Evolutionary conservation across 164 flowering plant genomes (phyloP).

Genomic region (Dillenia suffruticosa): DNA sequence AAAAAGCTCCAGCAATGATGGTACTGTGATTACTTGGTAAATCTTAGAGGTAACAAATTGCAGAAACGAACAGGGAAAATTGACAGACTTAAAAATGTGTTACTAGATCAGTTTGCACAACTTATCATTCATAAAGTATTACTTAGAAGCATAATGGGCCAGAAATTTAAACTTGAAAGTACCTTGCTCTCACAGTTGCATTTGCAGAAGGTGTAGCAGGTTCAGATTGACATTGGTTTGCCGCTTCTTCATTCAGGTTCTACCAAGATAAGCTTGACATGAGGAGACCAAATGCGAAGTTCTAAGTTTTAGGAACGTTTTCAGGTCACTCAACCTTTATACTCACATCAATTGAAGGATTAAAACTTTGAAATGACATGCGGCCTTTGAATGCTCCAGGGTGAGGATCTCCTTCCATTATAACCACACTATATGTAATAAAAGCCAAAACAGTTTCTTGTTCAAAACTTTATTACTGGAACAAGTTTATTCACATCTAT

Average conservation of each 20-base stretch:
- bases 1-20: no score
- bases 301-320: slow-evolving; percentile 10
- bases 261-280: slow-evolving; percentile 39
- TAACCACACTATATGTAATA: slow-evolving; percentile 55
- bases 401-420: slow-evolving; percentile 86
- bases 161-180: no score
- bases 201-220: slow-evolving; percentile 32
- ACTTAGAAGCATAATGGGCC: no score
- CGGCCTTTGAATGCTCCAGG: slow-evolving; percentile 77
- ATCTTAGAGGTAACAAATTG: no score
- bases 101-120: no score
- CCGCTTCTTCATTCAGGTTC: slow-evolving; percentile 69
- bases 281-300: slow-evolving; percentile 18
- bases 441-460: not conserved
- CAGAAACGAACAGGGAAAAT: not conserved
- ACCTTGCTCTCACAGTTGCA: slow-evolving; percentile 16
- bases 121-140: no score
- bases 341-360: slow-evolving; percentile 93
- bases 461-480: no score
- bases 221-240: slow-evolving; percentile 23
- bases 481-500: no score
- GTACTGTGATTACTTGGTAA: no score
- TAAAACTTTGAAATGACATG: slow-evolving; percentile 89
- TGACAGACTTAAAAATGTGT: no score
- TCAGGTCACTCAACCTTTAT: slow-evolving; percentile 24